These are phyloP conservation scores for Eutrema salsugineum DNA, from an alignment of 441 rosid genomes.

Conservation along the genomic window DNA sequence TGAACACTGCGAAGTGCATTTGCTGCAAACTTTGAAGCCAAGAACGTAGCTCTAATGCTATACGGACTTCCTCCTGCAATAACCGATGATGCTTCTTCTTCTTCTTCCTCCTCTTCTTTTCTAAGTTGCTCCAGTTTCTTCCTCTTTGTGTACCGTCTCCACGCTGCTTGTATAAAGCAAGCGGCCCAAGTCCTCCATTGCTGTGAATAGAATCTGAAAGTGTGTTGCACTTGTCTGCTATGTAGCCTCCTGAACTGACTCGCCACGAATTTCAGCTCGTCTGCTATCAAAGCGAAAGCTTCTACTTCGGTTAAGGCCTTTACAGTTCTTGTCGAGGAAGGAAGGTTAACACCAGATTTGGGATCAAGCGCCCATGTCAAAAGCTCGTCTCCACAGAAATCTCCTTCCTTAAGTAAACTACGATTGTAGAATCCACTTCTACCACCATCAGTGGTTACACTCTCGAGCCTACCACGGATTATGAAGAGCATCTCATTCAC, in stretches of 20 bases:
- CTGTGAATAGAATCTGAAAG: slow-evolving; percentile 91
- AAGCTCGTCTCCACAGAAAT: slow-evolving; percentile 96
- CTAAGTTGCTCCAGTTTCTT: slow-evolving; percentile 65
- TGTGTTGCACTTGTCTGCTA: slow-evolving; percentile 93
- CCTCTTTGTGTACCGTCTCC: slow-evolving; percentile 84
- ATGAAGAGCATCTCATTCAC: slow-evolving; percentile 95
- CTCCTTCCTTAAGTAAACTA: slow-evolving; percentile 75
- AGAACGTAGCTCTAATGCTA: slow-evolving; percentile 80
- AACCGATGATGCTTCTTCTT: neutral
- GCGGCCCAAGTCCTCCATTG: slow-evolving; percentile 99
- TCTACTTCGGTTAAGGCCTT: slow-evolving; percentile 84
- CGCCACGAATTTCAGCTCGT: slow-evolving; percentile 87
- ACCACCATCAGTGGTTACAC: slow-evolving; percentile 93
- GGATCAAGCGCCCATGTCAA: slow-evolving; percentile 97
- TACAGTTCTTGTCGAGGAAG: slow-evolving; percentile 92
- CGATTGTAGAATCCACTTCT: slow-evolving; percentile 92
- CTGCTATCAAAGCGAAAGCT: slow-evolving; percentile 85
- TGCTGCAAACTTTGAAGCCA: slow-evolving; percentile 82
- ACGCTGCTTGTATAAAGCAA: slow-evolving; percentile 93
- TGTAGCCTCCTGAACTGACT: slow-evolving; percentile 91
- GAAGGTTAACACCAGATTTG: slow-evolving; percentile 75
- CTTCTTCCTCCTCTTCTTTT: slow-evolving; percentile 67
- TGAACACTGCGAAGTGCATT: slow-evolving; percentile 85
- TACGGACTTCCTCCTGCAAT: slow-evolving; percentile 40
- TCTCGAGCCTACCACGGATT: slow-evolving; percentile 91